Evolutionary conservation across 306 rosid species (phyloP), one percentile per base, ranked within the genome.

Genomic region (Cicer judaicum): DNA sequence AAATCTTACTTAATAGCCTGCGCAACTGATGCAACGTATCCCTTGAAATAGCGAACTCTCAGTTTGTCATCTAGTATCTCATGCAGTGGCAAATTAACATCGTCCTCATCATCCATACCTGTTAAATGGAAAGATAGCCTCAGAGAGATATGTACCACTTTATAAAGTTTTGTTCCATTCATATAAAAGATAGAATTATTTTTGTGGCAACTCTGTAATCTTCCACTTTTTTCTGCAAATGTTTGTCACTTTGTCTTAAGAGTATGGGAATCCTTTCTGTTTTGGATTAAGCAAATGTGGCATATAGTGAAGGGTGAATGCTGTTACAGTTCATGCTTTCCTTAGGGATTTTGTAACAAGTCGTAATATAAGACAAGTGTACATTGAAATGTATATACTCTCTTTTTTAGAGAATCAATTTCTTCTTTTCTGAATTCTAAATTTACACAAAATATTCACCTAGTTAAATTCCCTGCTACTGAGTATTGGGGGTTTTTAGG

Each of bases 71-170:
- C 92, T 29, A 93, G 82, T 85, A 85, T 89, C 82, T 85, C 96
- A 52, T 88, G 80, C 42, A 93, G 88, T 29, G 91, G 81, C 68
- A 81, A 44, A 36, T 53, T 70, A 19, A 86, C 96, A 70, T 84
- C 29, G 14, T 93, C 89, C 78, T 91, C 94, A 39, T 93, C 98
- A 87, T 93, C 98, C 96, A 93, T 87, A 54, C 98, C 98, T 93
- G 82, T 36, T 67, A 84, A 77, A 70, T 15, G 24, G 53, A 84
- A 76, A 68, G 70, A 46, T 10, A 42, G 16, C 49, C 50, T 24
- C 19, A 50, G 50, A 79, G 50, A 79, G 46, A 77, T 5, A 10
- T 71, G 68, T 69, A 73, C 24, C 52, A 38, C 53, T 82, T 47
- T 43, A 54, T 19, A 44, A 71, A 64, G 59, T 12, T 38, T 70